A percentile compares a stretch with the other conserved stretches of the same genome.
These are phyloP conservation scores for Ichthyophthirius multifiliis DNA, from an alignment of 169 alveolate genomes.

Conservation along the genomic window DNA sequence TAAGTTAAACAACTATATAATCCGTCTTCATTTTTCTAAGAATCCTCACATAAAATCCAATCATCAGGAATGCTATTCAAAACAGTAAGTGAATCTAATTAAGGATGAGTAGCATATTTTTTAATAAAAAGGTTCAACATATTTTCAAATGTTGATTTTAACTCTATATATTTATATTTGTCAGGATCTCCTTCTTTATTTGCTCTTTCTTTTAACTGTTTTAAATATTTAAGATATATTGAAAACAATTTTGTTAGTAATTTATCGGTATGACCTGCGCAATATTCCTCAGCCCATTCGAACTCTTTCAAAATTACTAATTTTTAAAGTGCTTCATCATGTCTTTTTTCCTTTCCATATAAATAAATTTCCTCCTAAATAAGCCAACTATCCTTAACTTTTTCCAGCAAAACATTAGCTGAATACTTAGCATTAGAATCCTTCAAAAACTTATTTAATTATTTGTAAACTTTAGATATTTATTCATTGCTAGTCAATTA, in stretches of 20 bases:
- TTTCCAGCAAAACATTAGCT: background rate
- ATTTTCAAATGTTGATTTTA: background rate
- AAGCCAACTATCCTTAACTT: background rate
- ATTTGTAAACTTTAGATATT: background rate
- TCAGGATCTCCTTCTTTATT: background rate
- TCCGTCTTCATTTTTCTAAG: background rate
- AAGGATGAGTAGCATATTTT: background rate
- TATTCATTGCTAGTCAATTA: background rate
- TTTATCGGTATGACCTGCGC: background rate
- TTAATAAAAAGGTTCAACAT: background rate
- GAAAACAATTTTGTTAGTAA: background rate
- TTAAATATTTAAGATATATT: background rate
- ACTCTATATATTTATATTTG: background rate
- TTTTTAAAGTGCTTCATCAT: background rate
- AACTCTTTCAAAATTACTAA: background rate
- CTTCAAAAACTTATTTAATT: background rate
- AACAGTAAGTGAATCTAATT: background rate
- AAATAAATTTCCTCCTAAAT: background rate
- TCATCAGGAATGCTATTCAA: slow-evolving; percentile 1
- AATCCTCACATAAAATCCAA: background rate
- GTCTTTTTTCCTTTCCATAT: slow-evolving; percentile 1
- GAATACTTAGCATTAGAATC: background rate
- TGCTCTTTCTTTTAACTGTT: background rate
- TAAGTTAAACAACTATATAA: background rate
- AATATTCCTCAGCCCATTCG: background rate